Evolutionary conservation across 306 rosid genomes (phyloP).

Genomic region (Malus sieversii): DNA sequence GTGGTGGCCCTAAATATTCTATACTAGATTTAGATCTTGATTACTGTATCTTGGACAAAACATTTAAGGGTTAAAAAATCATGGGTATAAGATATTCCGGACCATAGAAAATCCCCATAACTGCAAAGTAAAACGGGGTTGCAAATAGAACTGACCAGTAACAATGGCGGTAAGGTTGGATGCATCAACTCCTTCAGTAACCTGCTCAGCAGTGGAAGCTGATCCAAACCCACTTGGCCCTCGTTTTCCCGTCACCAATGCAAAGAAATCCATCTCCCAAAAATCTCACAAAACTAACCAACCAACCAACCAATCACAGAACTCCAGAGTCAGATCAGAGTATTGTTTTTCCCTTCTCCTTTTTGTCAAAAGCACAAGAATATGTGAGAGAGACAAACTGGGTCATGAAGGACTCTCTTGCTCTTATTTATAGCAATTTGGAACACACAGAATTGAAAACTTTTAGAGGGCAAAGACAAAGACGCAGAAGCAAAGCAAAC

Average conservation of each 20-base stretch:
- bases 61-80: neutral
- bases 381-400: neutral
- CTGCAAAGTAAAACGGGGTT: neutral
- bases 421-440: neutral
- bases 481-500: neutral
- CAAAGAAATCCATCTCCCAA: slow-evolving; percentile 33
- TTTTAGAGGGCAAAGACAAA: neutral
- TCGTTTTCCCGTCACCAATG: slow-evolving; percentile 54
- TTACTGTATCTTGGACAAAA: no score
- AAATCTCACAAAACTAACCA: neutral
- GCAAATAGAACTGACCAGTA: slow-evolving; percentile 38
- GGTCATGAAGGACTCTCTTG: neutral
- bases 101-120: neutral
- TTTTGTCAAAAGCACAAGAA: neutral
- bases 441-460: neutral
- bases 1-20: no score
- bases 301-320: neutral
- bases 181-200: slow-evolving; percentile 69
- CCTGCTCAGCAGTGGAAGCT: slow-evolving; percentile 80
- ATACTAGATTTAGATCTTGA: no score
- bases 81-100: no score
- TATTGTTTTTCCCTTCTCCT: neutral
- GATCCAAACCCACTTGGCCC: slow-evolving; percentile 90
- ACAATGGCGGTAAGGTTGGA: slow-evolving; percentile 60
- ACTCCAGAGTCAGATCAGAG: neutral